Base-by-base conservation (phyloP, 2,329 filamentous ascomycete species). In the Alternaria alternata region DNA sequence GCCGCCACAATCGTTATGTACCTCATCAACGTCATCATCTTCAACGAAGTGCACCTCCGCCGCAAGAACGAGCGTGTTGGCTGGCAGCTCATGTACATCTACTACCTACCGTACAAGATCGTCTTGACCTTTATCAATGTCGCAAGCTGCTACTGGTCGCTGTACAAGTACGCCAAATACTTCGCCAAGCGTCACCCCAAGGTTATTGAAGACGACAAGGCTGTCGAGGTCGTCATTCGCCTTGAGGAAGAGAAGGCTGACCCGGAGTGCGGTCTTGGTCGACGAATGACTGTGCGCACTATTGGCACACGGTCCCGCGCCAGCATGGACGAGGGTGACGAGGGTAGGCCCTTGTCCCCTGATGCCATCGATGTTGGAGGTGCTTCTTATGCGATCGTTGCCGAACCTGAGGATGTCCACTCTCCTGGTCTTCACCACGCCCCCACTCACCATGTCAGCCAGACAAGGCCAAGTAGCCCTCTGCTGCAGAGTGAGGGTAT, bases 11-110 rank as follows among this genome's bases (percentile, higher is more conserved):
- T 81, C 14, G 76, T 62, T 12, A 72, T 84, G 68, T 83, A 84
- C 59, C 66, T 81, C 44, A 38, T 81, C 65, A 81, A 81, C 67
- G 77, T 78, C 47, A 62, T 81, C 11, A 75, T 84, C 42, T 84
- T 84, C 74, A 84, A 84, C 67, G 81, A 82, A 65, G 65, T 84
- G 1, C 82, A 84, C 55, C 74, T 84, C 2, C 79, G 82, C 9
- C 61, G 72, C 32, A 81, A 83, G 54, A 80, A 80, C 7, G 81
- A 83, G 68, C 76, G 78, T 36, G 71, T 84, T 11, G 72, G 72
- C 39, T 80, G 75, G 71, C 68, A 70, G 7, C 73, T 81, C 5
- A 48, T 74, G 16, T 69, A 71, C 75, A 14, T 81, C 4, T 84
- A 81, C 67, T 84, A 84, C 63, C 55, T 59, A 7, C 78, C 78